Conservation (phyloP, 179 eudicot species). For the Corrigiola litoralis region DNA sequence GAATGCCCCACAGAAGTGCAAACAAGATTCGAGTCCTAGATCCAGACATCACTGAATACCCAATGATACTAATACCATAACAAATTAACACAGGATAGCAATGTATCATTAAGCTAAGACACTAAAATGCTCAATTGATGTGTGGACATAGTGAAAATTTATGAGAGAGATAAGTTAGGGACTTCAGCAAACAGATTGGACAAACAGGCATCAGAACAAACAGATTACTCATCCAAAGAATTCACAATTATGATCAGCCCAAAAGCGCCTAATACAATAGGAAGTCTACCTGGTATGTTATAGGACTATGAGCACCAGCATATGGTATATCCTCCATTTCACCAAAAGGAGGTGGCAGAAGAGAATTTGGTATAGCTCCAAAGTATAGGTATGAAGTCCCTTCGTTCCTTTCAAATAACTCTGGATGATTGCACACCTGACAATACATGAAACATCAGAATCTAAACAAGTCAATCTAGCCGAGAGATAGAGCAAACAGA, state of each 20-base stretch:
- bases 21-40: not conserved
- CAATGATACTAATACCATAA: not conserved
- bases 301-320: slow-evolving; percentile 81
- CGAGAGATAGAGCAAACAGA: not conserved
- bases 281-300: slow-evolving; percentile 59
- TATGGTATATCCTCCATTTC: slow-evolving; percentile 79
- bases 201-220: slow-evolving; percentile 1
- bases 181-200: slow-evolving; percentile 4
- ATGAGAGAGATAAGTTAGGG: not conserved
- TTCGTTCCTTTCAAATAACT: slow-evolving; percentile 95
- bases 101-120: not conserved
- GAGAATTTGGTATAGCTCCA: slow-evolving; percentile 80
- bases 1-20: not conserved
- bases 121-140: not conserved
- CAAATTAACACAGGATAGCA: slow-evolving; percentile 1
- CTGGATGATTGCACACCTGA: slow-evolving; percentile 99
- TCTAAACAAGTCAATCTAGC: not conserved
- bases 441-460: slow-evolving; percentile 13
- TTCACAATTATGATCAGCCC: slow-evolving; percentile 3
- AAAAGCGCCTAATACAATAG: not conserved
- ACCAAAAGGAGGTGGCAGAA: slow-evolving; percentile 85
- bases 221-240: not conserved
- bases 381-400: slow-evolving; percentile 85
- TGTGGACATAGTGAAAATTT: not conserved
- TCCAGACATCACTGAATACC: not conserved